Percentiles rank a stretch among this genome's conserved stretches.
phyloP scores from a whole-genome alignment of 1,284 basidiomycete genomes.

The Ustilago sp. region DNA sequence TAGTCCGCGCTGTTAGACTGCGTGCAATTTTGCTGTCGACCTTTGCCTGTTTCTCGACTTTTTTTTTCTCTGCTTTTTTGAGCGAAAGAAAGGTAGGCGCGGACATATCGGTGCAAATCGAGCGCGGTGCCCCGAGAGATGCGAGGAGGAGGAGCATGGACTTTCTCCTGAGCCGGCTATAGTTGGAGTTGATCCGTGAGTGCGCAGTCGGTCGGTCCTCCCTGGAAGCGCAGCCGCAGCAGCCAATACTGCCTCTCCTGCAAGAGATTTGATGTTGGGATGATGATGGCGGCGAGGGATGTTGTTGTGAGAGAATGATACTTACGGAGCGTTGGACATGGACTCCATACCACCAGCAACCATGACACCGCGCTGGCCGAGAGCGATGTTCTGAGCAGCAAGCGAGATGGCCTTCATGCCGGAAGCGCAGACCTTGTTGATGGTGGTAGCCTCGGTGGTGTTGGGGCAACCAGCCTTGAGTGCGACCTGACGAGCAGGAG shows the following conservation, averaged over 20 bases:
- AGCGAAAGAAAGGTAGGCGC: background rate
- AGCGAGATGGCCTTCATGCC: constrained; percentile 72
- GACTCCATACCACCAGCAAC: constrained; percentile 72
- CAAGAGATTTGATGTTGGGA: background rate
- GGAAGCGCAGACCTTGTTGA: constrained; percentile 79
- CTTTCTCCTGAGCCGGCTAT: constrained; percentile 2
- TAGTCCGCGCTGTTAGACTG: constrained; percentile 7
- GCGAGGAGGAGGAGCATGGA: constrained; percentile 9
- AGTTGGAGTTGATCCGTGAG: background rate
- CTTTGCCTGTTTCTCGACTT: background rate
- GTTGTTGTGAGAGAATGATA: constrained; percentile 14
- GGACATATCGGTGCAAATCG: constrained; percentile 29
- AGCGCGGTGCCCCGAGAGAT: constrained; percentile 14
- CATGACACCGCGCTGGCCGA: constrained; percentile 70
- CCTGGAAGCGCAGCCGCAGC: background rate
- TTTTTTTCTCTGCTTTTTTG: background rate
- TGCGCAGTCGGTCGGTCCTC: constrained; percentile 1
- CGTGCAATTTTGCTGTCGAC: background rate
- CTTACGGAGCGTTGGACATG: constrained; percentile 71
- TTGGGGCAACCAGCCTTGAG: constrained; percentile 89
- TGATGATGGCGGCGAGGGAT: constrained; percentile 10
- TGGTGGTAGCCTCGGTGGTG: constrained; percentile 93
- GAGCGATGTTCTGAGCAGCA: constrained; percentile 71
- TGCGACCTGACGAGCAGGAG: constrained; percentile 71
- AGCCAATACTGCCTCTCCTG: background rate